phyloP scores from a whole-genome alignment of 495 filamentous ascomycete species.

The Rusavskia elegans region DNA sequence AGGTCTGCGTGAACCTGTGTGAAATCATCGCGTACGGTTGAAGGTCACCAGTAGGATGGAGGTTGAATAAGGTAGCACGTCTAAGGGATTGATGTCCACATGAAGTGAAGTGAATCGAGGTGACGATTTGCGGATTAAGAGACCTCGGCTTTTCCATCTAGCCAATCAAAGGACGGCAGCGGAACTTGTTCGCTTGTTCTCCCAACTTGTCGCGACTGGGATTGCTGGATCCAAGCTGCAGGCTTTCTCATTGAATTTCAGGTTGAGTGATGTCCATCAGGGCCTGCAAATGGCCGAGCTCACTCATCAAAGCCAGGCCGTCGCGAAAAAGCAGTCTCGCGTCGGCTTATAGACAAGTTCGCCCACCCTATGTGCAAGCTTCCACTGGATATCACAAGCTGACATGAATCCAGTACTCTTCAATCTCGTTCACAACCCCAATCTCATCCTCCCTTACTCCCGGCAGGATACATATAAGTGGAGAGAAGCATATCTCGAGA shows the following conservation, averaged over 20 bases:
- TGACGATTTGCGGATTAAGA: no score
- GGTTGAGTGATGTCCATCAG: background rate
- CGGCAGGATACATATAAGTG: no score
- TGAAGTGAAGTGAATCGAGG: background rate
- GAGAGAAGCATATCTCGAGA: background rate
- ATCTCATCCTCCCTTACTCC: background rate
- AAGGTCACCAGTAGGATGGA: background rate
- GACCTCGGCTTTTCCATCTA: no score
- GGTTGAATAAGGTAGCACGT: background rate
- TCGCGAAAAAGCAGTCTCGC: background rate
- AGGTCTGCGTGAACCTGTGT: slow-evolving; percentile 49
- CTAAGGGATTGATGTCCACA: background rate
- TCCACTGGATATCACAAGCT: no score
- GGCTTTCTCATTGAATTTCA: no score
- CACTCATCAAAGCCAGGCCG: background rate
- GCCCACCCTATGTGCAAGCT: background rate
- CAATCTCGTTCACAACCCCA: background rate
- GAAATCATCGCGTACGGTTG: slow-evolving; percentile 38
- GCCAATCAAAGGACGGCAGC: no score
- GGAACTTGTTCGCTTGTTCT: no score
- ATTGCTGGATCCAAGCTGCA: no score
- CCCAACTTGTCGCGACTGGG: no score
- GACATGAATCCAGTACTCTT: no score
- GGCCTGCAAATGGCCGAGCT: background rate
- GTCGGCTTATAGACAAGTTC: background rate